A percentile compares a stretch with the other conserved stretches of the same genome.
Conservation (phyloP, 2,329 filamentous ascomycete genomes). For the Trichoderma citrinoviride region DNA sequence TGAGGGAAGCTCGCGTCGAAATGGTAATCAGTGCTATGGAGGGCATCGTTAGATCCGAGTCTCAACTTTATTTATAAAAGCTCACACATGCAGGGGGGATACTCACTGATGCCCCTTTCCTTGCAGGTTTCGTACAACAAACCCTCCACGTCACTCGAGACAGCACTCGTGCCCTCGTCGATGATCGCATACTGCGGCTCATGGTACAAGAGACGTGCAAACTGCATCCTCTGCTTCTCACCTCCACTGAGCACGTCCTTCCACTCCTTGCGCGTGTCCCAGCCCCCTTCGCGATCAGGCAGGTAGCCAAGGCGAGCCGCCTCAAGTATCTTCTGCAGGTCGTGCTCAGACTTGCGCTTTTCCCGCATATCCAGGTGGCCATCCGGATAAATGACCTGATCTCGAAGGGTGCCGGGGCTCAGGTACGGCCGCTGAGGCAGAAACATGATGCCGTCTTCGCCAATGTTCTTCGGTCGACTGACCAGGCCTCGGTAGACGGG, state of each 20-base stretch:
- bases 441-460: conserved; percentile 96
- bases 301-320: conserved; percentile 85
- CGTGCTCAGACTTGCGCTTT: conserved; percentile 71
- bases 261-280: conserved; percentile 97
- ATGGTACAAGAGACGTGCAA: conserved; percentile 88
- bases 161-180: conserved; percentile 92
- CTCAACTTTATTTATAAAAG: background rate
- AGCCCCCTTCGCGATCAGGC: conserved; percentile 87
- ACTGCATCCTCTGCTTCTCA: conserved; percentile 93
- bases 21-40: conserved; percentile 81
- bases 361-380: conserved; percentile 91
- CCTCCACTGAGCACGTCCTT: conserved; percentile 96
- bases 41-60: background rate
- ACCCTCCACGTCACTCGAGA: conserved; percentile 91
- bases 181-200: conserved; percentile 93
- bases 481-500: conserved; percentile 92
- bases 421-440: conserved; percentile 91
- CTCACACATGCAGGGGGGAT: background rate
- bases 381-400: conserved; percentile 97
- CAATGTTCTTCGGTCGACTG: conserved; percentile 75
- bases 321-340: conserved; percentile 75
- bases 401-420: conserved; percentile 85
- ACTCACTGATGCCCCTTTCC: conserved; percentile 86
- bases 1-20: conserved; percentile 88
- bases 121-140: conserved; percentile 91